phyloP scores from a whole-genome alignment of 78 protist species.

The Speleostelium caveatum region DNA sequence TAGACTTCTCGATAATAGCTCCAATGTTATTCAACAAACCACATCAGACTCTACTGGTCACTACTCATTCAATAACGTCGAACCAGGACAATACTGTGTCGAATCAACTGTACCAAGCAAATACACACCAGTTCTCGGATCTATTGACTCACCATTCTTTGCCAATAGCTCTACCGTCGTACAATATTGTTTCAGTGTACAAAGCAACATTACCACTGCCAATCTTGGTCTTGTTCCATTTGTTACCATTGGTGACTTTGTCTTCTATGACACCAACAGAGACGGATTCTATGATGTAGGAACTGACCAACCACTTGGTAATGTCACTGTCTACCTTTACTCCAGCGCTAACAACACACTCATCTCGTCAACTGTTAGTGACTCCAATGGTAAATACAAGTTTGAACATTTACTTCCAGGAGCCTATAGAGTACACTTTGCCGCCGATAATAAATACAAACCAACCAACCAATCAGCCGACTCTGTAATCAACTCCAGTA shows the following conservation, averaged over 20 bases:
- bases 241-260: neutral
- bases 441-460: neutral
- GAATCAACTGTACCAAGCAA: neutral
- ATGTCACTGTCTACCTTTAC: neutral
- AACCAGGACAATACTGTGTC: constrained; percentile 33
- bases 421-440: neutral
- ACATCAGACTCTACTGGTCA: neutral
- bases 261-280: neutral
- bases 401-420: constrained; percentile 13
- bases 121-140: neutral
- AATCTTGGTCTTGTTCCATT: constrained; percentile 1
- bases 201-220: neutral
- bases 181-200: neutral
- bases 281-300: neutral
- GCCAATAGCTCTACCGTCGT: neutral
- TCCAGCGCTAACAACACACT: neutral
- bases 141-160: neutral
- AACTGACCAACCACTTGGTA: neutral
- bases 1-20: neutral
- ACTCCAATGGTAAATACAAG: neutral
- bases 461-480: neutral
- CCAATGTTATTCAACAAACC: neutral
- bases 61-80: constrained; percentile 8
- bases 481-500: neutral
- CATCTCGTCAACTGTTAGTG: neutral